Base-by-base conservation (phyloP, 257 asterid genomes). In the Cynanchum wilfordii region DNA sequence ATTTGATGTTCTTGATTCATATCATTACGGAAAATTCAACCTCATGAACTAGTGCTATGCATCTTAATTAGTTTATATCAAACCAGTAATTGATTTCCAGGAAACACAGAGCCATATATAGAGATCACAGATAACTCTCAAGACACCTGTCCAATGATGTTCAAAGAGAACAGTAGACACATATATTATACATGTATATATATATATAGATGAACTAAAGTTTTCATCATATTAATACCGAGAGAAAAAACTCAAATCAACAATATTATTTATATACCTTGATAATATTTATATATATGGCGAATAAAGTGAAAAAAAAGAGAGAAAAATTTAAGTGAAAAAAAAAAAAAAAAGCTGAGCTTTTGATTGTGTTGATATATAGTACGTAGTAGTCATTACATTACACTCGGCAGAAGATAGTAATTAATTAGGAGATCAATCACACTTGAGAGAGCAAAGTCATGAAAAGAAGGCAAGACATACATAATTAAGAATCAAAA, bases 131-230 rank as follows among this genome's bases (percentile, higher is more conserved):
- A 44, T 15, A 60, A 30, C 13, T 29, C 20, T 29, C 20, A 12
- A 29, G 36, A 45, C 6, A 72, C 3, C 19, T 30, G 47, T 68
- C 27, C 47, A 33, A 30, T 68, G 74, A 80, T 65, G 24, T 73
- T 45, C 76, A 59, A 77, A 75, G 49, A 64, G 36, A 40, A 24
- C 10, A 40, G n/a, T n/a, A n/a, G n/a, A n/a, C n/a, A n/a, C n/a
- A n/a, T n/a, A n/a, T n/a, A n/a, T n/a, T 33, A 6, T 1, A 36
- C 5, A 36, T 36, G 5, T 36, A 36, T 36, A 2, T 36, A 36
- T 36, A 36, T 36, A 36, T 36, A 36, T 6, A 36, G 3, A 36
- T 36, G 40, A 4, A 42, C 16, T 20, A 42, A 1, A 20, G n/a
- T 12, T 47, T n/a, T n/a, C n/a, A n/a, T 68, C 59, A 67, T 47